phyloP scores from a whole-genome alignment of 2,329 filamentous ascomycete genomes.

The Aureobasidium sp. region DNA sequence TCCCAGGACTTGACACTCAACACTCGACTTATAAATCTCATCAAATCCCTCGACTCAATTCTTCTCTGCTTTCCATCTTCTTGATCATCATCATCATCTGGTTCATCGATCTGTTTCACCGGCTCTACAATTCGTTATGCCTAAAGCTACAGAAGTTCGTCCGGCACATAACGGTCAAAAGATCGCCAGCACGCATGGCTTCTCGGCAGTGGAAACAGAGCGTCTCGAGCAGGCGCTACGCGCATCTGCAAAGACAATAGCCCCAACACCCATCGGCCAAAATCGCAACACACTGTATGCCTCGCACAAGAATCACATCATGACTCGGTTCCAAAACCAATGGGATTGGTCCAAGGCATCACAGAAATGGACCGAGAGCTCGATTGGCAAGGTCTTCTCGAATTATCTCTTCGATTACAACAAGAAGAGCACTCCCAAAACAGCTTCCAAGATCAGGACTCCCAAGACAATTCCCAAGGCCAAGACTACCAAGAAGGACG shows the following conservation, averaged over 20 bases:
- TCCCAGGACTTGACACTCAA: neutral
- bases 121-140: neutral
- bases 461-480: neutral
- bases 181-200: neutral
- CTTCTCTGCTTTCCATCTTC: neutral
- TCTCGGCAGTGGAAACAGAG: neutral
- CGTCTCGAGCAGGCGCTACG: neutral
- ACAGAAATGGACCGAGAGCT: neutral
- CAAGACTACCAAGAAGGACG: neutral
- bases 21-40: no score
- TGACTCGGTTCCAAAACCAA: neutral
- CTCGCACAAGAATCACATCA: neutral
- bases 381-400: neutral
- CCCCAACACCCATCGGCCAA: neutral
- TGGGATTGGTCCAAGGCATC: neutral
- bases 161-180: neutral
- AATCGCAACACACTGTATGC: neutral
- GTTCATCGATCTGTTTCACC: no score
- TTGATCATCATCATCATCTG: neutral
- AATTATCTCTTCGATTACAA: neutral
- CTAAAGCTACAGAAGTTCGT: neutral
- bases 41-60: neutral
- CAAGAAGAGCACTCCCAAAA: neutral
- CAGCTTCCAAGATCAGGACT: neutral
- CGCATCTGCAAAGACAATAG: neutral